Evolutionary conservation across 2,329 filamentous ascomycete species (phyloP).

Genomic region (Trichoderma sp.): DNA sequence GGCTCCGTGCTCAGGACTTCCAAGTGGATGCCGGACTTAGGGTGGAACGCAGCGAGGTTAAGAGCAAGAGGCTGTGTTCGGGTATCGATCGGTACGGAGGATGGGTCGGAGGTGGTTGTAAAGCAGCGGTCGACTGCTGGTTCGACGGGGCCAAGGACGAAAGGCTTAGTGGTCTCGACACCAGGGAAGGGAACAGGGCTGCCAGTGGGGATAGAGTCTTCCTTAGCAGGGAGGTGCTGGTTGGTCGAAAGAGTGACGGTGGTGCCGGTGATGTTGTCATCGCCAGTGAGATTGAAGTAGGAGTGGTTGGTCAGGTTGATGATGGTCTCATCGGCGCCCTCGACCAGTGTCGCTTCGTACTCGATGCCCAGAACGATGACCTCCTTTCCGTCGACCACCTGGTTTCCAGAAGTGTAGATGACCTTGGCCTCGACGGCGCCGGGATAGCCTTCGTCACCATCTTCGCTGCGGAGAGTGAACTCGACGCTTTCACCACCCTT

Average conservation of each 20-base stretch:
- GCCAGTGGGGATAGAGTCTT: slow-evolving; percentile 71
- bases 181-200: slow-evolving; percentile 64
- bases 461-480: slow-evolving; percentile 67
- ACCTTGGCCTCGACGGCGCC: slow-evolving; percentile 78
- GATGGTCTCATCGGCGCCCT: slow-evolving; percentile 81
- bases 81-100: slow-evolving; percentile 65
- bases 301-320: slow-evolving; percentile 97
- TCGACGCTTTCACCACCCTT: slow-evolving; percentile 66
- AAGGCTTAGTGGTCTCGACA: slow-evolving; percentile 65
- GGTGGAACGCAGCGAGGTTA: slow-evolving; percentile 73
- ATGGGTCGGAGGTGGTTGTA: slow-evolving; percentile 66
- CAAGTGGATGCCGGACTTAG: slow-evolving; percentile 73
- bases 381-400: slow-evolving; percentile 61
- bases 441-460: slow-evolving; percentile 89
- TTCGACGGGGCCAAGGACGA: slow-evolving; percentile 69
- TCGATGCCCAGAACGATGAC: slow-evolving; percentile 79
- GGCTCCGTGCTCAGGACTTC: slow-evolving; percentile 92
- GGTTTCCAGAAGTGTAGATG: slow-evolving; percentile 74
- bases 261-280: slow-evolving; percentile 55
- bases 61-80: slow-evolving; percentile 62
- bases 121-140: slow-evolving; percentile 92
- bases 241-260: slow-evolving; percentile 66
- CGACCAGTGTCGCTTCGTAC: slow-evolving; percentile 82
- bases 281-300: slow-evolving; percentile 66
- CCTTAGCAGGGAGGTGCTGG: slow-evolving; percentile 72